A percentile compares a stretch with the other conserved stretches of the same genome.
Conservation (phyloP, 108 stramenopile genomes). For the Skeletonema potamos region DNA sequence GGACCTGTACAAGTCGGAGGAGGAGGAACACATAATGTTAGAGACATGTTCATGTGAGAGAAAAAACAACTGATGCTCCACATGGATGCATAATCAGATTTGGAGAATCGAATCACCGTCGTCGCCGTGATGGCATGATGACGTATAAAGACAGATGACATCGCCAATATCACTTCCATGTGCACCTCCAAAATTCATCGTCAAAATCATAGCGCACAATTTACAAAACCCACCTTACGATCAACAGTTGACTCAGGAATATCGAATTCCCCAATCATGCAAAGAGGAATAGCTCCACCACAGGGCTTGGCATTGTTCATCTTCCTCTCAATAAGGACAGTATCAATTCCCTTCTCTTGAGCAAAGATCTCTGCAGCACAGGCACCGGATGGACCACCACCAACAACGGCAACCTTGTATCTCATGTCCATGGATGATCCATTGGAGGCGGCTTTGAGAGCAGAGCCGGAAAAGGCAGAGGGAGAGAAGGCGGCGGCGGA, state of each 20-base stretch:
- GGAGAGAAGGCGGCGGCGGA: constrained; percentile 60
- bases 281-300: constrained; percentile 97
- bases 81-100: not conserved
- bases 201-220: not conserved
- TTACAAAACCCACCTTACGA: constrained; percentile 83
- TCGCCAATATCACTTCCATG: not conserved
- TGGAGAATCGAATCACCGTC: not conserved
- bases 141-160: not conserved
- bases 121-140: not conserved
- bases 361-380: constrained; percentile 98
- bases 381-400: constrained; percentile 96
- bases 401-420: constrained; percentile 96
- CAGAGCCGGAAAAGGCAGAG: constrained; percentile 16
- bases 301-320: constrained; percentile 99
- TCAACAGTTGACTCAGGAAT: constrained; percentile 94
- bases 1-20: constrained; percentile 54
- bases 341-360: constrained; percentile 92
- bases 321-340: constrained; percentile 95
- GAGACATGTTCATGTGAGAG: not conserved
- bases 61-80: not conserved
- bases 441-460: constrained; percentile 7
- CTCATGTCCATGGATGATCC: constrained; percentile 55
- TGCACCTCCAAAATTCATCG: too few species aligned
- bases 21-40: not conserved
- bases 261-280: constrained; percentile 98